phyloP scores from a whole-genome alignment of 139 green algal species.

The Chlorella sorokiniana region DNA sequence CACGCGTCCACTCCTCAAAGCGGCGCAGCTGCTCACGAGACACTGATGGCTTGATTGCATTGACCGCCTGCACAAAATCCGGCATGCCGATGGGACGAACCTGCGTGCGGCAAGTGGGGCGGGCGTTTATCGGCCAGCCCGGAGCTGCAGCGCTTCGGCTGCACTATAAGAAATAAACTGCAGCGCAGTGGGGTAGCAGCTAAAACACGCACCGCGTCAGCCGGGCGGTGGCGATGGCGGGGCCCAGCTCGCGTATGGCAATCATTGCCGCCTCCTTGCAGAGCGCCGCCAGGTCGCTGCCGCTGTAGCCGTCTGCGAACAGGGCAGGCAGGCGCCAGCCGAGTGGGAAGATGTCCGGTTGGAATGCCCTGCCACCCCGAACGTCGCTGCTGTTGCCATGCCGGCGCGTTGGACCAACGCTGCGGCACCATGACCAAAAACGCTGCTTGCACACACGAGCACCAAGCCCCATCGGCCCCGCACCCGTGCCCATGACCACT shows the following conservation, averaged over 20 bases:
- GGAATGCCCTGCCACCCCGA: no score
- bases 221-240: slow-evolving; percentile 17
- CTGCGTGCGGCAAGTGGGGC: no score
- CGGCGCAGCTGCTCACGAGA: slow-evolving; percentile 50
- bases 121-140: no score
- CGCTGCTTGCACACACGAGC: no score
- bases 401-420: no score
- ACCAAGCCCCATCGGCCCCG: no score
- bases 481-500: slow-evolving; percentile 27
- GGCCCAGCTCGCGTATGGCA: slow-evolving; percentile 70
- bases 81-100: slow-evolving; percentile 46
- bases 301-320: slow-evolving; percentile 60
- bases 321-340: background rate
- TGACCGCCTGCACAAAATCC: slow-evolving; percentile 67
- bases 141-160: no score
- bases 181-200: no score
- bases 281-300: slow-evolving; percentile 78
- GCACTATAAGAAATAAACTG: no score
- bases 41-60: slow-evolving; percentile 63
- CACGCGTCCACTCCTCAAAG: slow-evolving; percentile 70
- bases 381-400: no score
- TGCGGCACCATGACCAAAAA: no score
- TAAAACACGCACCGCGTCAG: slow-evolving; percentile 24
- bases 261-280: slow-evolving; percentile 83
- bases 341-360: background rate